Evolutionary conservation across 2,329 filamentous ascomycete genomes (phyloP), one percentile per base, ranked within the genome.

Genomic region (Aureobasidium sp.): DNA sequence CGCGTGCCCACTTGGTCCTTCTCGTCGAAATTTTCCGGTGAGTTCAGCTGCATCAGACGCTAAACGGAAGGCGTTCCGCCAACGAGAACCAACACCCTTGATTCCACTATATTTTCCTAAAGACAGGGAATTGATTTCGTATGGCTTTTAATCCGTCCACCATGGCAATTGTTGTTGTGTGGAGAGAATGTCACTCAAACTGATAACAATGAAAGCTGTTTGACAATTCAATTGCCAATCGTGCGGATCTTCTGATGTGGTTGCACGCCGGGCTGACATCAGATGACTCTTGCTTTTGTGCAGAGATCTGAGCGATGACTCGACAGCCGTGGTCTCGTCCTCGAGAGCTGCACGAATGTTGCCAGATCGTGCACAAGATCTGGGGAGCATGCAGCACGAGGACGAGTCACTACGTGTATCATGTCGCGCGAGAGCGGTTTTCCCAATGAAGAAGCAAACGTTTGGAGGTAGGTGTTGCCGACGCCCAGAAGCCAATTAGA

Each of bases 201-300:
- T 27, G 37, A 45, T 57, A 57, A 54, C 37, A 24, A 31, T 5
- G 2, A 29, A 45, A 29, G 24, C 12, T 17, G 19, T 57, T 57
- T 44, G 53, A 57, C n/a, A 29, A 57, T 57, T 57, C 39, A 44
- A 57, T 57, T 40, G 22, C 17, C 24, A 57, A 57, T 33, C 27
- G 45, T 29, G 24, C 5, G 14, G 39, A 33, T 33, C 11, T 5
- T 17, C 2, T 17, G 27, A 14, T 29, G 39, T 47, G 24, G 17
- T 48, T 47, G 44, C 44, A 33, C 1, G 17, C 27, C 53, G 53
- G 39, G n/a, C 53, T 54, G 35, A 45, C 53, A 44, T 57, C 53
- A 45, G 53, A 57, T 57, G 53, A 57, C 53, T 57, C 53, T 27
- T 22, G 15, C 17, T 6, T 22, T n/a, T 27, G n/a, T 15, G 29